Evolutionary conservation across 2,329 filamentous ascomycete genomes (phyloP), one percentile per base, ranked within the genome.

Genomic region (Fusarium bactridioides): DNA sequence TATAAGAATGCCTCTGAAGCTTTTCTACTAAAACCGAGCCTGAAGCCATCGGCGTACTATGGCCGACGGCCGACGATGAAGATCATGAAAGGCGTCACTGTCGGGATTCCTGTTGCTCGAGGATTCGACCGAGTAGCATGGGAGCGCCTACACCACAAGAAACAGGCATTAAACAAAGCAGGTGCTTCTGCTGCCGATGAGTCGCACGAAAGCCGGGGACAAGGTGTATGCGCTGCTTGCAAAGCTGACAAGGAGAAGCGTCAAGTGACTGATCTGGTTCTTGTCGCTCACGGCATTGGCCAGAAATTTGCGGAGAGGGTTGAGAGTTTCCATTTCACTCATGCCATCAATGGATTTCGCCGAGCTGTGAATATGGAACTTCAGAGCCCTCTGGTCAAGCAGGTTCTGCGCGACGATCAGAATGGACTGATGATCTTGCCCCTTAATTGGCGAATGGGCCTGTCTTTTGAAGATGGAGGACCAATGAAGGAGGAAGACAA

Each of bases 291-390:
- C 78, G 96, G 96, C 4, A 98, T 99, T 72, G 96, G 96, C 0
- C 96, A 99, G 80, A 98, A 99, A 80, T 87, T 98, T 55, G 97
- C 95, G 0, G 94, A 99, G 79, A 88, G 95, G 18, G 94, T 98
- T 68, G 95, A 98, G 81, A 97, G 94, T 76, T 99, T 95, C 77
- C 94, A 98, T 80, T 99, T 99, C 77, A 99, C 96, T 0, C 95
- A 98, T 80, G 93, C 94, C 10, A 95, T 98, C 79, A 98, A 97
- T 78, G 89, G 91, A 0, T 96, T 99, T 75, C 90, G 96, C 18
- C 89, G 95, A 66, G 91, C 94, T 25, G 89, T 98, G 63, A 97
- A 97, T 74, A 85, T 95, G 55, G 95, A 99, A 79, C 86, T 97
- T 43, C 89, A 89, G 35, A 93, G 88, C 38, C 89, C 92, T 6